Conservation (phyloP, 116 monocot species). For the Iris pallida region DNA sequence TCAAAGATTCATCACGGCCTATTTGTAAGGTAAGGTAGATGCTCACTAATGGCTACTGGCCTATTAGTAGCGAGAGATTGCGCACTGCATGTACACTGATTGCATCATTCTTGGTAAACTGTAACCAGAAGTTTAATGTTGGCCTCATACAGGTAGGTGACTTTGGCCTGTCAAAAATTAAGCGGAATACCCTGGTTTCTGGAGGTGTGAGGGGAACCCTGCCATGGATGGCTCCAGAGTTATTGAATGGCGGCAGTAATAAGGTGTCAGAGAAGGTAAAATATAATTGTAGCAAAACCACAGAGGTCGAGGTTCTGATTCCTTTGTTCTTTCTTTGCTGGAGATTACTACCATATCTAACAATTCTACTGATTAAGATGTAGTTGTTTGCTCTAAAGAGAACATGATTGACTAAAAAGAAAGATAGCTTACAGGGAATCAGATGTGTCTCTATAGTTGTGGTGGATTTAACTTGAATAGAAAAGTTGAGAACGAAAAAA, state of each 20-base stretch:
- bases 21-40: constrained; percentile 82
- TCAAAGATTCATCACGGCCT: constrained; percentile 83
- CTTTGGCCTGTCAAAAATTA: constrained; percentile 95
- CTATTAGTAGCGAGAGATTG: too few relatives aligned
- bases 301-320: too few relatives aligned
- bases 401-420: background rate
- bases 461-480: background rate
- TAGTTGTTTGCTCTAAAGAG: background rate
- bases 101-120: constrained; percentile 4
- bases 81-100: background rate
- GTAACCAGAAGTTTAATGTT: background rate
- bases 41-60: background rate
- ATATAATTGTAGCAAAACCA: too few relatives aligned
- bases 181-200: constrained; percentile 90
- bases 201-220: constrained; percentile 94
- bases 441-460: background rate
- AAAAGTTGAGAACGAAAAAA: background rate
- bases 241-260: constrained; percentile 87
- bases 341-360: background rate
- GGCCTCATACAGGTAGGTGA: constrained; percentile 71
- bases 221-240: constrained; percentile 99
- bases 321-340: background rate
- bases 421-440: too few relatives aligned
- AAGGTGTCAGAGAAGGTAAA: constrained; percentile 96
- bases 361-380: background rate